phyloP scores from a whole-genome alignment of 2,329 filamentous ascomycete species.

The Verticillium klebahnii region DNA sequence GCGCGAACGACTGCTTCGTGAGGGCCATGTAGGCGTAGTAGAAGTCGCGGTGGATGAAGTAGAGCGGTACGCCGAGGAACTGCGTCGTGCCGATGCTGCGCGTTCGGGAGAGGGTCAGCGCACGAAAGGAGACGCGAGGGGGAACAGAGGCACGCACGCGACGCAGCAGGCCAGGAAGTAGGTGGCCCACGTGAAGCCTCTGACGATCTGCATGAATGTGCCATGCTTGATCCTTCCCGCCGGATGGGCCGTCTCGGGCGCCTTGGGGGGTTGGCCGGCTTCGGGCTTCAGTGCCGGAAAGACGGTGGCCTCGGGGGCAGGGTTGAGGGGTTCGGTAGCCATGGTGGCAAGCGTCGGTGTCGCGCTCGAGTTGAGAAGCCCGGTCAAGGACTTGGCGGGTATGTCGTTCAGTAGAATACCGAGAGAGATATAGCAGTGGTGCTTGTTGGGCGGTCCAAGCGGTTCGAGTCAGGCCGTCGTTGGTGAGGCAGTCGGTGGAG shows the following conservation, averaged over 20 bases:
- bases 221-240: conserved; percentile 53
- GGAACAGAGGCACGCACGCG: conserved; percentile 33
- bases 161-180: conserved; percentile 48
- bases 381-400: too few species aligned
- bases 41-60: conserved; percentile 68
- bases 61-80: conserved; percentile 70
- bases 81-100: conserved; percentile 65
- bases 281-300: conserved; percentile 15
- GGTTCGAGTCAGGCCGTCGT: background rate
- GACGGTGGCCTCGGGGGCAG: conserved; percentile 9
- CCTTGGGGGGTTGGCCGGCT: conserved; percentile 1
- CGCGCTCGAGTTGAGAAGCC: background rate
- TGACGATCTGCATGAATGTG: conserved; percentile 41
- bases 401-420: background rate
- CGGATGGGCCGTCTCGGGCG: conserved; percentile 34
- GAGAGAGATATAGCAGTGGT: background rate
- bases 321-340: conserved; percentile 29
- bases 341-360: conserved; percentile 18
- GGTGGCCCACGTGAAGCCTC: conserved; percentile 44
- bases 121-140: background rate
- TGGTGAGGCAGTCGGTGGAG: background rate
- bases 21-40: conserved; percentile 85
- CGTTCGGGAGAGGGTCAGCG: background rate
- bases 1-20: conserved; percentile 79
- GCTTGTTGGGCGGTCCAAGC: background rate